Evolutionary conservation across 1,284 basidiomycete species (phyloP).

Genomic region (Mycosarcoma mackinlayi): DNA sequence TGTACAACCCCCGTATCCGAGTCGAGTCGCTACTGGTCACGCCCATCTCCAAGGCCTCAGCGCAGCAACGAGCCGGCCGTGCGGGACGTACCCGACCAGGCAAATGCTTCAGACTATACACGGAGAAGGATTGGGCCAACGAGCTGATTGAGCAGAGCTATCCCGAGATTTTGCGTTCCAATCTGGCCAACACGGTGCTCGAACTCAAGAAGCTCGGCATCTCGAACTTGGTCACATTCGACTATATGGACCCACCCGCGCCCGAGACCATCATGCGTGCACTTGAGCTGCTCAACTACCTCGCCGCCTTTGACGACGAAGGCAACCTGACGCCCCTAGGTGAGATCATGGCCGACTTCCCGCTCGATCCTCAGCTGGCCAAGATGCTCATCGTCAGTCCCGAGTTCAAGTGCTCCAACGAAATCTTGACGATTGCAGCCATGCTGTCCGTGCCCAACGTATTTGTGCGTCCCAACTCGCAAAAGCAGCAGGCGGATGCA

Average conservation of each 20-base stretch:
- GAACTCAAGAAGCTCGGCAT: constrained; percentile 92
- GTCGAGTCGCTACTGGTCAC: constrained; percentile 93
- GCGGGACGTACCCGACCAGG: constrained; percentile 95
- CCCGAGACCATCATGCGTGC: constrained; percentile 99
- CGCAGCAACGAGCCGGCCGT: constrained; percentile 94
- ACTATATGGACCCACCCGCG: constrained; percentile 82
- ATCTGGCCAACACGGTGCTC: constrained; percentile 88
- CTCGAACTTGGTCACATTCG: constrained; percentile 73
- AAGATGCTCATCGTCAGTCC: constrained; percentile 92
- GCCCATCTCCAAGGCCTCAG: constrained; percentile 95
- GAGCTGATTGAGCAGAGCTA: constrained; percentile 92
- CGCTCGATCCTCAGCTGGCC: constrained; percentile 93
- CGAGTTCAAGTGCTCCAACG: constrained; percentile 95
- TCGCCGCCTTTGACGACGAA: constrained; percentile 92
- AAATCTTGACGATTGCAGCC: constrained; percentile 91
- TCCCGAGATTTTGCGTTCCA: constrained; percentile 89
- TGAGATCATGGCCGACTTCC: constrained; percentile 95
- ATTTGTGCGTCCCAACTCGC: constrained; percentile 82
- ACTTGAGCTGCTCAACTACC: constrained; percentile 90
- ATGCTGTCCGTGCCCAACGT: constrained; percentile 95
- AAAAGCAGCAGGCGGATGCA: constrained; percentile 88
- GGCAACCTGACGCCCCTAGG: constrained; percentile 90
- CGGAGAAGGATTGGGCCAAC: constrained; percentile 92
- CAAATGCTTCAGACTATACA: constrained; percentile 96
- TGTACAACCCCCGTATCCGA: constrained; percentile 95